Conservation (phyloP, 306 rosid species). For the Gleditsia sinensis region DNA sequence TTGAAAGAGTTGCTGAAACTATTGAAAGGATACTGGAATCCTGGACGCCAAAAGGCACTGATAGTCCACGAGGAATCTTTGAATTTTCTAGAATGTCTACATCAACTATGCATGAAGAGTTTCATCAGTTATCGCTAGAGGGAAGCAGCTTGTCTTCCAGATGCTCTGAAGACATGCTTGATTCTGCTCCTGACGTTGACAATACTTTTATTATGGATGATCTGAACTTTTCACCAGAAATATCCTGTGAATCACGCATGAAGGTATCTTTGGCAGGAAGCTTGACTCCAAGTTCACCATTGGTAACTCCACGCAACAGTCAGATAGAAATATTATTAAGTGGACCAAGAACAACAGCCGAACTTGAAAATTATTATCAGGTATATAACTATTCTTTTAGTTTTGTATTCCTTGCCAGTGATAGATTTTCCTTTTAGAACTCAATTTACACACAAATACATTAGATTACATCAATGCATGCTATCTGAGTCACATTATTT, state of each 20-base stretch:
- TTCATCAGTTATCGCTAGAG: conserved; percentile 62
- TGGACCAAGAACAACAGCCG: conserved; percentile 61
- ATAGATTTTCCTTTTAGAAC: neutral
- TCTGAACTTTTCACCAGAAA: conserved; percentile 47
- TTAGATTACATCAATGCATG: conserved; percentile 16
- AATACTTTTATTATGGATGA: conserved; percentile 58
- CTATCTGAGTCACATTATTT: neutral
- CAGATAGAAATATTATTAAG: conserved; percentile 76
- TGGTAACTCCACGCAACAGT: conserved; percentile 72
- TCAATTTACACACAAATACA: neutral
- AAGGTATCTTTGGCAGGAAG: conserved; percentile 73
- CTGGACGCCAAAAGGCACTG: conserved; percentile 66
- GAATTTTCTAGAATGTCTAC: conserved; percentile 58
- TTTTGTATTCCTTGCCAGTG: neutral
- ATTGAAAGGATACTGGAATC: conserved; percentile 84
- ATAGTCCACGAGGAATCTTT: conserved; percentile 59
- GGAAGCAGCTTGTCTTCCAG: conserved; percentile 45
- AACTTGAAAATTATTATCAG: conserved; percentile 81
- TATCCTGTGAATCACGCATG: conserved; percentile 52
- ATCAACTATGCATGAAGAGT: conserved; percentile 65
- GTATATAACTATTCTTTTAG: conserved; percentile 33
- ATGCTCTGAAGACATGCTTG: conserved; percentile 61
- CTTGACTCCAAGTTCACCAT: conserved; percentile 85
- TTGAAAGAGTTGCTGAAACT: conserved; percentile 84
- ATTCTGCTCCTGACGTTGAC: conserved; percentile 54